A percentile compares a stretch with the other conserved stretches of the same genome.
Evolutionary conservation across 805 yeast genomes (phyloP).

Genomic region (Lachancea sp.): DNA sequence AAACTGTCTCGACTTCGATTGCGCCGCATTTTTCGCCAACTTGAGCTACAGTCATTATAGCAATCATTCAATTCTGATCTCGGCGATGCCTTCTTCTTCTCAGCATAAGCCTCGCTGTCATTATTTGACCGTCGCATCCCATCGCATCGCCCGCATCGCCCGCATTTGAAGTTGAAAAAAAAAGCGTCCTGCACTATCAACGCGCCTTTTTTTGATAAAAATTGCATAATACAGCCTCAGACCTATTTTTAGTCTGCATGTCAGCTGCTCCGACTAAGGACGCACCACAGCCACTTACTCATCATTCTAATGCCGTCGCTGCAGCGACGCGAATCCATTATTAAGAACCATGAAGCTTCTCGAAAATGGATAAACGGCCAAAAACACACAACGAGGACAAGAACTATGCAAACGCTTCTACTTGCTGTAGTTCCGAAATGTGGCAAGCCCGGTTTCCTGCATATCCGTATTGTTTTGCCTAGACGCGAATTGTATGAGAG

Average conservation of each 20-base stretch:
- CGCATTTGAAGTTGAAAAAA: neutral
- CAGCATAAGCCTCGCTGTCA: neutral
- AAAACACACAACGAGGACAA: neutral
- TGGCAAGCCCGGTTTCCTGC: no score
- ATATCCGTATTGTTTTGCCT: no score
- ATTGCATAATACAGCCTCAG: no score
- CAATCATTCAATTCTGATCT: no score
- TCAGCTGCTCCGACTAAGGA: neutral
- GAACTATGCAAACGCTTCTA: neutral
- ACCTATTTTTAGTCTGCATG: neutral
- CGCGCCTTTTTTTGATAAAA: no score
- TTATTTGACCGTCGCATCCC: neutral
- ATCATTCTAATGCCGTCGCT: neutral
- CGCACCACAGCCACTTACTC: neutral
- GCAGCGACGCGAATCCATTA: neutral
- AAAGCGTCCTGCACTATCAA: neutral
- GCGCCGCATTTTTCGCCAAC: neutral
- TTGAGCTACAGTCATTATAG: no score
- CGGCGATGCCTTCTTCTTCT: neutral
- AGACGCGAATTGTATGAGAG: no score
- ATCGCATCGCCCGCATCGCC: neutral
- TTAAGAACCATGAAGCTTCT: neutral
- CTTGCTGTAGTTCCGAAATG: no score
- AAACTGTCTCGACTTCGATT: slow-evolving; percentile 9
- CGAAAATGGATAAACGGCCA: neutral